A percentile compares a stretch with the other conserved stretches of the same genome.
phyloP scores from a whole-genome alignment of 1,284 basidiomycete species.

The Ganoderma boninense region DNA sequence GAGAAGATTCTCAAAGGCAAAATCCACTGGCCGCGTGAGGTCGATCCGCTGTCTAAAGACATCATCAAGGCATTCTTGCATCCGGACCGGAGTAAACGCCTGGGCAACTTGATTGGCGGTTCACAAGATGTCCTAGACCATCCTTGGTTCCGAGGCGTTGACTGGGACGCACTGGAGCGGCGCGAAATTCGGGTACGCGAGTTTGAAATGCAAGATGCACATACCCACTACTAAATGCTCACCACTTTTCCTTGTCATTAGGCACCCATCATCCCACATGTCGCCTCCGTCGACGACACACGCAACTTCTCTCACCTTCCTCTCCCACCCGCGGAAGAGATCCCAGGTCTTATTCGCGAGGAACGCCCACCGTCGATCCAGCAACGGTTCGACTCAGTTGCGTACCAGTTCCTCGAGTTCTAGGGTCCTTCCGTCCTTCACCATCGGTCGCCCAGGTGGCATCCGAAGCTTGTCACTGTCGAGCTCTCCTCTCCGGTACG shows the following conservation, averaged over 20 bases:
- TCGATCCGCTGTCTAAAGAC: slow-evolving; percentile 80
- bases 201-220: slow-evolving; percentile 11
- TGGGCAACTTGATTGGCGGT: slow-evolving; percentile 94
- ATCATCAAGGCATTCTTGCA: slow-evolving; percentile 89
- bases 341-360: slow-evolving; percentile 75
- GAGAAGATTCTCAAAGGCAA: slow-evolving; percentile 94
- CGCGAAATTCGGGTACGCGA: slow-evolving; percentile 75
- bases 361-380: slow-evolving; percentile 63
- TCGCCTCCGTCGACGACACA: slow-evolving; percentile 79
- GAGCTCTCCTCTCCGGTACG: slow-evolving; percentile 7
- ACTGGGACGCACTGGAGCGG: slow-evolving; percentile 85
- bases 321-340: slow-evolving; percentile 76
- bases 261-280: slow-evolving; percentile 86
- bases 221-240: neutral
- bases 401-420: slow-evolving; percentile 79
- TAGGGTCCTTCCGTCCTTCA: slow-evolving; percentile 43
- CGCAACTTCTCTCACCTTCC: slow-evolving; percentile 83
- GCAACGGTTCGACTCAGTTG: slow-evolving; percentile 69
- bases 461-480: slow-evolving; percentile 28
- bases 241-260: slow-evolving; percentile 40
- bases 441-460: slow-evolving; percentile 25
- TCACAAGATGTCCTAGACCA: slow-evolving; percentile 94
- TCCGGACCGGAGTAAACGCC: slow-evolving; percentile 92
- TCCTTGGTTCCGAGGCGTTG: slow-evolving; percentile 95
- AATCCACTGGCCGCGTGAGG: slow-evolving; percentile 91